Evolutionary conservation across 345 rosid species (phyloP).

Genomic region (Mercurialis annua): DNA sequence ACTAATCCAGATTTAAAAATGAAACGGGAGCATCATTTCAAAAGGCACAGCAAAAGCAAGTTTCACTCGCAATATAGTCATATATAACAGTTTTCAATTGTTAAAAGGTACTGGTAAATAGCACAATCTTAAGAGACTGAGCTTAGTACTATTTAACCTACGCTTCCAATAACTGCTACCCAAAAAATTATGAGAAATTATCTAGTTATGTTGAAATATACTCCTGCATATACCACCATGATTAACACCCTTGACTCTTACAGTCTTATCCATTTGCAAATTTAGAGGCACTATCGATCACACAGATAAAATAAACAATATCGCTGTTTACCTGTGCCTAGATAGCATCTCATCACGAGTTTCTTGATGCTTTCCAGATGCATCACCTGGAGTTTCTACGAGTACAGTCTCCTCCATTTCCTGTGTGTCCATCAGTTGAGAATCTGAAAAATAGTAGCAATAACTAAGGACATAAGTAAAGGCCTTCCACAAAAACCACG

Average conservation of each 20-base stretch:
- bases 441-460: slow-evolving; percentile 5
- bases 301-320: background rate
- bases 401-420: slow-evolving; percentile 25
- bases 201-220: background rate
- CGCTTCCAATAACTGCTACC: background rate
- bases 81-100: background rate
- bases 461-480: background rate
- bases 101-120: background rate
- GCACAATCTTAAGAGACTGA: background rate
- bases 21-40: background rate
- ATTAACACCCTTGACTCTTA: background rate
- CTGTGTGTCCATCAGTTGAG: slow-evolving; percentile 33
- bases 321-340: slow-evolving; percentile 52
- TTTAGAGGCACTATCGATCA: background rate
- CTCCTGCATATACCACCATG: background rate
- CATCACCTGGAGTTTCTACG: slow-evolving; percentile 23
- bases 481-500: too few species aligned
- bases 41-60: background rate
- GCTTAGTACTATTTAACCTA: background rate
- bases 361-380: slow-evolving; percentile 34
- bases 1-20: background rate
- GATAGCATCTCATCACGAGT: slow-evolving; percentile 60
- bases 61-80: background rate
- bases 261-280: background rate
- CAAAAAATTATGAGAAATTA: background rate